Conservation (phyloP, 768 basidiomycete genomes). For the Suillus hirtellus region DNA sequence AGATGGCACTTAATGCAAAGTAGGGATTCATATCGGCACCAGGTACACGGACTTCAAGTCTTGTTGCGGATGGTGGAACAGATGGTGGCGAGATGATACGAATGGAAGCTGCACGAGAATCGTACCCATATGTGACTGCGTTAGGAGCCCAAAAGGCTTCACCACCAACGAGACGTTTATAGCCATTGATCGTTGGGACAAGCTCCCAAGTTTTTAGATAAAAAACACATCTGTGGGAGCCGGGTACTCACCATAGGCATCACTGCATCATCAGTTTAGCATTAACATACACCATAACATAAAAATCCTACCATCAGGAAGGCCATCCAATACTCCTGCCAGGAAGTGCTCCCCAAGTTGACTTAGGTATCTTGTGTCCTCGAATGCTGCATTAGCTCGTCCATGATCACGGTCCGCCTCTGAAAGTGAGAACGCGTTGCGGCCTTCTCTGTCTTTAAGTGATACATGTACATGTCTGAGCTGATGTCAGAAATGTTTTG, state of each 20-base stretch:
- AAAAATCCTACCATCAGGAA: constrained; percentile 71
- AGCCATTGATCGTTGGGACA: constrained; percentile 92
- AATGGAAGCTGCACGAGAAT: constrained; percentile 89
- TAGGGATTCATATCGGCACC: constrained; percentile 98
- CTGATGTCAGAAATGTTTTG: constrained; percentile 2
- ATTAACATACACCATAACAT: not conserved
- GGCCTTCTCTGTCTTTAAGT: constrained; percentile 63
- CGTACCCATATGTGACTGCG: constrained; percentile 92
- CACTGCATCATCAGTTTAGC: constrained; percentile 42
- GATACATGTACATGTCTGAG: constrained; percentile 90
- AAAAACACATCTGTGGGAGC: not conserved
- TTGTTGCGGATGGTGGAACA: constrained; percentile 75
- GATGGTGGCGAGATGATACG: constrained; percentile 92
- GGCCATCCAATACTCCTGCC: constrained; percentile 88
- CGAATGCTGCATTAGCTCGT: constrained; percentile 66
- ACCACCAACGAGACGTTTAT: constrained; percentile 93
- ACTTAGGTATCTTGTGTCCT: constrained; percentile 85
- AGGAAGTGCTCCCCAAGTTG: constrained; percentile 88
- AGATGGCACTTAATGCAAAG: constrained; percentile 85
- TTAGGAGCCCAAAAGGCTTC: constrained; percentile 96
- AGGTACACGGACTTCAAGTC: constrained; percentile 92
- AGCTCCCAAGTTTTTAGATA: constrained; percentile 42
- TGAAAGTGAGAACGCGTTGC: constrained; percentile 77
- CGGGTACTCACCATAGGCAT: constrained; percentile 71
- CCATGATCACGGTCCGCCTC: constrained; percentile 62